Evolutionary conservation across 176 grass and related monocot genomes (phyloP).

Genomic region (Lolium multiflorum): DNA sequence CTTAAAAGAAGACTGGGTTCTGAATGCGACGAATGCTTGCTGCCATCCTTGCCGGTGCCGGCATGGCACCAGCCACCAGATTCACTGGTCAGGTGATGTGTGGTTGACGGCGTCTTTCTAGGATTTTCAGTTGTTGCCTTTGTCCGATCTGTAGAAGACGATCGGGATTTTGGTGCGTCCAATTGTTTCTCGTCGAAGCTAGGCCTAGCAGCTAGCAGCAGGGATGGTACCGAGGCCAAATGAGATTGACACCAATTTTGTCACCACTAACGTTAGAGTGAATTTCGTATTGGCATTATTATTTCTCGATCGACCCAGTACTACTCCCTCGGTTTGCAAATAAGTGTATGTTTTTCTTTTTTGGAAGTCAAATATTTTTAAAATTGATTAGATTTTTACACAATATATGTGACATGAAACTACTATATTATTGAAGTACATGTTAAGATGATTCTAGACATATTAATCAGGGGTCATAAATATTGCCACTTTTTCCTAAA

Average conservation of each 20-base stretch:
- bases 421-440: too few species aligned
- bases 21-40: not conserved
- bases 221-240: not conserved
- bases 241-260: not conserved
- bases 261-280: not conserved
- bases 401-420: too few species aligned
- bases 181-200: not conserved
- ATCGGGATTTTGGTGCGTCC: not conserved
- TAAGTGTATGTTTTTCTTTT: too few species aligned
- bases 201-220: not conserved
- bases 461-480: too few species aligned
- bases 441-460: too few species aligned
- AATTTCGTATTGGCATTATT: too few species aligned
- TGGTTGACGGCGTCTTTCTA: not conserved
- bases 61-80: not conserved
- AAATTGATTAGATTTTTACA: too few species aligned
- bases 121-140: not conserved
- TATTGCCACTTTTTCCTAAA: too few species aligned
- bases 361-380: too few species aligned
- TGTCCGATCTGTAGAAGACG: not conserved
- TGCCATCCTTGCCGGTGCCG: not conserved
- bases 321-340: too few species aligned
- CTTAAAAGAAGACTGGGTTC: not conserved
- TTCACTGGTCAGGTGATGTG: not conserved
- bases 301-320: too few species aligned